phyloP scores from a whole-genome alignment of 2,329 filamentous ascomycete genomes.

The Beauveria medogensis region DNA sequence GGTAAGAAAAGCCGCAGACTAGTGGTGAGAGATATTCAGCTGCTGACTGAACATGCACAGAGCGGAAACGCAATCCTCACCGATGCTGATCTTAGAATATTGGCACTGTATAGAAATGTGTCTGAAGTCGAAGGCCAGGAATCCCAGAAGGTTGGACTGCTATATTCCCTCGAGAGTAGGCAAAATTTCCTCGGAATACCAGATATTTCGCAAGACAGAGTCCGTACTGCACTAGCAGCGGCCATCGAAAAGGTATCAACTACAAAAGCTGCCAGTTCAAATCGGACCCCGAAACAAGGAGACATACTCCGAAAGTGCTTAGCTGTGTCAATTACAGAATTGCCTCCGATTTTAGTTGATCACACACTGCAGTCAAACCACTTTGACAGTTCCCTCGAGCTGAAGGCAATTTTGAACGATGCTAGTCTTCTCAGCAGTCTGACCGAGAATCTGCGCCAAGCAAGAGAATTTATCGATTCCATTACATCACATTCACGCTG shows the following conservation, averaged over 20 bases:
- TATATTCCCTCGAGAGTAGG: conserved; percentile 72
- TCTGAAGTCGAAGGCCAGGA: conserved; percentile 77
- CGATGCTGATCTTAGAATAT: conserved; percentile 72
- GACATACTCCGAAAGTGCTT: conserved; percentile 74
- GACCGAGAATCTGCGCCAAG: conserved; percentile 60
- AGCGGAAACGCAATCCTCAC: conserved; percentile 92
- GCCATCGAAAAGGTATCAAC: conserved; percentile 52
- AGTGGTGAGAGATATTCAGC: conserved; percentile 8
- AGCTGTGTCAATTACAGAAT: conserved; percentile 77
- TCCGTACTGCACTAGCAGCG: conserved; percentile 60
- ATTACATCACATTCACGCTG: conserved; percentile 58
- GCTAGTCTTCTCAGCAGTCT: conserved; percentile 58
- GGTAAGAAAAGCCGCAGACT: conserved; percentile 17
- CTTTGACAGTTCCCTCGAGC: conserved; percentile 61
- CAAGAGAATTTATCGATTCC: conserved; percentile 58
- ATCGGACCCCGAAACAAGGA: conserved; percentile 63
- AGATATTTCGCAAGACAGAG: conserved; percentile 62
- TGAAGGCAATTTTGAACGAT: conserved; percentile 61
- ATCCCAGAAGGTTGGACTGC: conserved; percentile 65
- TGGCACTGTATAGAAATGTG: conserved; percentile 74
- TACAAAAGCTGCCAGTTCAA: conserved; percentile 38
- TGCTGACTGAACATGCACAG: conserved; percentile 17
- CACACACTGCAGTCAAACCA: conserved; percentile 65
- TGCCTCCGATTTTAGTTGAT: conserved; percentile 80
- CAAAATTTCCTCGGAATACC: conserved; percentile 78